Base-by-base conservation (phyloP, 805 yeast genomes). In the Candida nonsorbophila region DNA sequence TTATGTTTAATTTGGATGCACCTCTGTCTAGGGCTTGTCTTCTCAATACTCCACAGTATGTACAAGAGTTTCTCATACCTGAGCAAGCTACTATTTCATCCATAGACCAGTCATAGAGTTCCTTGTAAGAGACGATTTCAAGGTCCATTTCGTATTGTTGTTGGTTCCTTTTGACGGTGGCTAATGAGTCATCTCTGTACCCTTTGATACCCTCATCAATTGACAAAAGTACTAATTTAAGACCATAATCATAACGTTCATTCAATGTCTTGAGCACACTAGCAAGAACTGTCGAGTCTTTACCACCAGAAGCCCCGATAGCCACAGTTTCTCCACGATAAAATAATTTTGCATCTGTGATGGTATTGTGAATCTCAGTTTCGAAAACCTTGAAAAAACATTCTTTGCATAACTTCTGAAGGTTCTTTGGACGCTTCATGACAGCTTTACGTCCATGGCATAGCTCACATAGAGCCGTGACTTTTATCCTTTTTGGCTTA, bases 281-380 rank as follows among this genome's bases (percentile, higher is more conserved):
- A 0, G 97, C 98, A 17, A 92, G 60, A 1, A 92, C 99, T 0
- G 99, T 92, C 4, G 96, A 85, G 53, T 92, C 99, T 47, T 92
- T 92, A 30, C 99, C 99, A 15, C 99, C 99, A 1, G 96, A 85
- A 0, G 99, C 99, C 11, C 99, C 99, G 14, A 92, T 88, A 11
- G 97, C 98, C 2, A 92, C 88, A 16, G 62, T 71, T 49, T 92
- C 98, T 10, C 97, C 97, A 0, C 61, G 67, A 14, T 74, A 53
- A 46, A 92, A 92, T 27, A 92, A 68, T 1, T 74, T 64, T 30
- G 81, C 79, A 20, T 72, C 63, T 9, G 69, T 62, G 25, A 92
- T 90, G 2, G 98, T 90, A 44, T 86, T 74, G 62, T 92, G 98
- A 39, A 92, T 84, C 52, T 92, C 99, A 0, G 94, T 84, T 58